Evolutionary conservation across 2,329 filamentous ascomycete species (phyloP).

Genomic region (Calonectria henricotiae): DNA sequence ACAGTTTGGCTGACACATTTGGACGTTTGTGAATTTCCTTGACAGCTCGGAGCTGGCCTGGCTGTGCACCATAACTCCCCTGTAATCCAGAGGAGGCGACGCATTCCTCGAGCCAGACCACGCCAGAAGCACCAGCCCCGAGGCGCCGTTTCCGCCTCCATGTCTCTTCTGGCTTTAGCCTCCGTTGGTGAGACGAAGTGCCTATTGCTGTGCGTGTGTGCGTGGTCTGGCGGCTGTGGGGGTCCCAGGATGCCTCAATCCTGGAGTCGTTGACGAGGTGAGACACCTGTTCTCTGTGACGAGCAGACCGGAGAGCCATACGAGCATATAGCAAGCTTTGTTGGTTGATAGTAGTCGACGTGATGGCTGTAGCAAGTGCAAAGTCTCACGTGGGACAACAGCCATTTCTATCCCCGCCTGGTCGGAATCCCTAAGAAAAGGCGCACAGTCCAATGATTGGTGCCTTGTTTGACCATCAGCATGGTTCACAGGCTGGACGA

Average conservation of each 20-base stretch:
- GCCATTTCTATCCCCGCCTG: not conserved
- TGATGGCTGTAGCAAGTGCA: not conserved
- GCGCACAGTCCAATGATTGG: not conserved
- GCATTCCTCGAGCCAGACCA: conserved; percentile 14
- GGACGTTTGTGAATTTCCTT: conserved; percentile 23
- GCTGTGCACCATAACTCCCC: not conserved
- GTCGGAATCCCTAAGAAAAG: not conserved
- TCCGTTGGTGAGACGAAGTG: not conserved
- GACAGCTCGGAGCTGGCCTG: conserved; percentile 1
- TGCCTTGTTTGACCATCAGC: not conserved
- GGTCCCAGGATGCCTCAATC: conserved; percentile 12
- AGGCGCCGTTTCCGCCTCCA: not conserved
- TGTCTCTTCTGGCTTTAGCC: conserved; percentile 4
- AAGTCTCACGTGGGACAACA: too few relatives aligned
- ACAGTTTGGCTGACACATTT: not conserved
- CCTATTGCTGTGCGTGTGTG: not conserved
- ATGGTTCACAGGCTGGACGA: not conserved
- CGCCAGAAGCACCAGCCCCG: not conserved
- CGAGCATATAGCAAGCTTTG: not conserved
- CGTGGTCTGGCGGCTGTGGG: conserved; percentile 3
- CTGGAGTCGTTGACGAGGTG: conserved; percentile 14
- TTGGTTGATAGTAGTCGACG: not conserved
- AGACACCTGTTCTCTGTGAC: not conserved
- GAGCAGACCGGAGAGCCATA: not conserved
- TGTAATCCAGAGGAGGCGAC: not conserved